phyloP scores from a whole-genome alignment of 371 early-diverging fungal genomes.

The Mortierella polycephala region DNA sequence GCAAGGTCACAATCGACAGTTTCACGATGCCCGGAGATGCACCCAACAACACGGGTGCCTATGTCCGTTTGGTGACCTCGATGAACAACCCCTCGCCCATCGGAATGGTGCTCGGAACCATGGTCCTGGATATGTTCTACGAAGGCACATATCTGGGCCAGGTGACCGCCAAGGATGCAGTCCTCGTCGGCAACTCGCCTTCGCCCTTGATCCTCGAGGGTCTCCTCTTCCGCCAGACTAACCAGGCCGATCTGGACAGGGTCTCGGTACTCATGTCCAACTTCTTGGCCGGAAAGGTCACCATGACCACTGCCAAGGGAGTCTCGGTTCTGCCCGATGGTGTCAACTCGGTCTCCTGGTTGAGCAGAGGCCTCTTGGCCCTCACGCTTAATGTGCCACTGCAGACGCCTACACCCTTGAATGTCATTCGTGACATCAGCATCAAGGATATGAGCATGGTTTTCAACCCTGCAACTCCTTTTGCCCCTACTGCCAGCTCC shows the following conservation, averaged over 20 bases:
- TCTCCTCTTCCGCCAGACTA: slow-evolving; percentile 58
- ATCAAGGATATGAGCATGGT: slow-evolving; percentile 67
- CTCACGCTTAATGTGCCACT: slow-evolving; percentile 65
- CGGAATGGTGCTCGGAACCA: slow-evolving; percentile 67
- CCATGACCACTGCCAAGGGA: slow-evolving; percentile 65
- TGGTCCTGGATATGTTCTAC: slow-evolving; percentile 64
- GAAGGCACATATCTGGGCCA: slow-evolving; percentile 64
- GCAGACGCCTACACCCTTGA: slow-evolving; percentile 56
- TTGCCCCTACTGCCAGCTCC: slow-evolving; percentile 60
- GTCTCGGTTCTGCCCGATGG: slow-evolving; percentile 71
- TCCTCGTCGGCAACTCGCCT: slow-evolving; percentile 59
- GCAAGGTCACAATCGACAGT: slow-evolving; percentile 61
- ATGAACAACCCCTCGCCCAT: slow-evolving; percentile 70
- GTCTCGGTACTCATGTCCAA: slow-evolving; percentile 64
- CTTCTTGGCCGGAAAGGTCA: slow-evolving; percentile 62
- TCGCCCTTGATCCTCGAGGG: slow-evolving; percentile 48
- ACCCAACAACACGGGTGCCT: slow-evolving; percentile 64
- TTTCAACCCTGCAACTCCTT: slow-evolving; percentile 60
- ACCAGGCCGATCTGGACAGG: slow-evolving; percentile 57
- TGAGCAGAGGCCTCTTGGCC: slow-evolving; percentile 65
- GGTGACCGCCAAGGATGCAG: slow-evolving; percentile 61
- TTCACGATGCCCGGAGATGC: slow-evolving; percentile 68
- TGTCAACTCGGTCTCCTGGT: slow-evolving; percentile 61
- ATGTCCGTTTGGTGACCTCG: slow-evolving; percentile 64
- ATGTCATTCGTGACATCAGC: slow-evolving; percentile 63